Percentiles rank a stretch among this genome's conserved stretches.
Conservation (phyloP, 805 yeast species). For the Spathaspora passalidarum region DNA sequence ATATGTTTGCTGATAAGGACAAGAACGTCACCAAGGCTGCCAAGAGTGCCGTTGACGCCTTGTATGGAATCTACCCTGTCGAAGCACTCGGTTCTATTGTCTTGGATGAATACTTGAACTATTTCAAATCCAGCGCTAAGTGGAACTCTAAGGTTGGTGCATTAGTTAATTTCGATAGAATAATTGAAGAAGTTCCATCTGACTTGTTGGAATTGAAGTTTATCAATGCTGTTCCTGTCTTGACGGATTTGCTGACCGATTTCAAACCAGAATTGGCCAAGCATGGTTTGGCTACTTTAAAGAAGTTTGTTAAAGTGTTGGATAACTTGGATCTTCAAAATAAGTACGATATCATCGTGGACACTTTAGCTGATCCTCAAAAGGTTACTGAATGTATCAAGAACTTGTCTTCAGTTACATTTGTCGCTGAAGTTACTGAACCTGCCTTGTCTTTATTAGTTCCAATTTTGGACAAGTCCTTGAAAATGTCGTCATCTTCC, state of each 20-base stretch:
- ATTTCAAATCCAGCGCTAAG: constrained; percentile 79
- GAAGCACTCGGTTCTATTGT: constrained; percentile 78
- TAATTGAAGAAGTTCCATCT: constrained; percentile 75
- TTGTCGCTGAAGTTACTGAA: constrained; percentile 97
- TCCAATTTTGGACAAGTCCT: constrained; percentile 87
- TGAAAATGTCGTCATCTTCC: constrained; percentile 81
- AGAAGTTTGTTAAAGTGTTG: constrained; percentile 70
- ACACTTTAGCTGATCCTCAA: constrained; percentile 85
- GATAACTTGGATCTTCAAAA: constrained; percentile 92
- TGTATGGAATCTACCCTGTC: constrained; percentile 66
- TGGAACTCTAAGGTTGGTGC: constrained; percentile 91
- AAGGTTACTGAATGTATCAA: constrained; percentile 88
- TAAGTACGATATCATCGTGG: constrained; percentile 76
- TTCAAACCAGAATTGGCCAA: constrained; percentile 94
- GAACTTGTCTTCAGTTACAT: constrained; percentile 87
- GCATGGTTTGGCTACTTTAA: constrained; percentile 71
- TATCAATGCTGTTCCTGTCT: constrained; percentile 72
- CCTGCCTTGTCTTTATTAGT: constrained; percentile 88
- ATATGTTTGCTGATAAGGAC: constrained; percentile 82
- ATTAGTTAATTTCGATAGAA: constrained; percentile 65
- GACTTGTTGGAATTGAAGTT: constrained; percentile 84
- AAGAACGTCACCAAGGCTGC: constrained; percentile 82
- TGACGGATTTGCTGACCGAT: constrained; percentile 89
- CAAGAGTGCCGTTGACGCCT: constrained; percentile 68
- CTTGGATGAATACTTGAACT: constrained; percentile 56